Evolutionary conservation across 1,284 basidiomycete genomes (phyloP).

Genomic region (Boletus sp.): DNA sequence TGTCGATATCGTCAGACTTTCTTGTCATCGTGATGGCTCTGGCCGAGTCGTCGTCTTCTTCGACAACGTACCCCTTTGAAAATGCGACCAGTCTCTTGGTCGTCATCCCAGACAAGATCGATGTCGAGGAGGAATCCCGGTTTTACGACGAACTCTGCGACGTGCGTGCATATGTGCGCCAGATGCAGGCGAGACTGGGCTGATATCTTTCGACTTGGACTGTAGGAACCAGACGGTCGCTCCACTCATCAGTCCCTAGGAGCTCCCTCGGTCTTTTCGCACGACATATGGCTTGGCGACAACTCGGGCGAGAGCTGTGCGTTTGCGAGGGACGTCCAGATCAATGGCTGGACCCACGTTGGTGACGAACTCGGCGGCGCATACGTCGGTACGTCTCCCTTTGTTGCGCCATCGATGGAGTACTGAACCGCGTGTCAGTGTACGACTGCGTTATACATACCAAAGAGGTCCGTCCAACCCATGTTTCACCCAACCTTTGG

Average conservation of each 20-base stretch:
- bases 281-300: conserved; percentile 60
- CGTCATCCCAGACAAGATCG: conserved; percentile 35
- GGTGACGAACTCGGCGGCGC: conserved; percentile 58
- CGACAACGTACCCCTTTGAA: conserved; percentile 22
- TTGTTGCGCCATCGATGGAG: not conserved
- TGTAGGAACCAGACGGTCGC: conserved; percentile 23
- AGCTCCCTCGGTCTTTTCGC: conserved; percentile 59
- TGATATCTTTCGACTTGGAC: not conserved
- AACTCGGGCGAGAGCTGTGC: conserved; percentile 47
- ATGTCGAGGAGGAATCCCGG: conserved; percentile 45
- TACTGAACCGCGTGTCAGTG: conserved; percentile 32
- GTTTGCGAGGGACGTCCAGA: conserved; percentile 60
- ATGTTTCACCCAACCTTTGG: not conserved
- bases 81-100: conserved; percentile 26
- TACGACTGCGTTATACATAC: conserved; percentile 64
- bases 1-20: not conserved
- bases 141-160: conserved; percentile 47
- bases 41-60: not conserved
- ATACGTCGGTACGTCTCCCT: conserved; percentile 50
- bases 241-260: conserved; percentile 30
- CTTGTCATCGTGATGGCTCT: not conserved
- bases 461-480: conserved; percentile 42
- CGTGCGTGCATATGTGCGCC: conserved; percentile 21
- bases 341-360: conserved; percentile 66
- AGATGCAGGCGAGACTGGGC: too few species aligned